Conservation (phyloP, 257 asterid species). For the Penstemon newberryi region DNA sequence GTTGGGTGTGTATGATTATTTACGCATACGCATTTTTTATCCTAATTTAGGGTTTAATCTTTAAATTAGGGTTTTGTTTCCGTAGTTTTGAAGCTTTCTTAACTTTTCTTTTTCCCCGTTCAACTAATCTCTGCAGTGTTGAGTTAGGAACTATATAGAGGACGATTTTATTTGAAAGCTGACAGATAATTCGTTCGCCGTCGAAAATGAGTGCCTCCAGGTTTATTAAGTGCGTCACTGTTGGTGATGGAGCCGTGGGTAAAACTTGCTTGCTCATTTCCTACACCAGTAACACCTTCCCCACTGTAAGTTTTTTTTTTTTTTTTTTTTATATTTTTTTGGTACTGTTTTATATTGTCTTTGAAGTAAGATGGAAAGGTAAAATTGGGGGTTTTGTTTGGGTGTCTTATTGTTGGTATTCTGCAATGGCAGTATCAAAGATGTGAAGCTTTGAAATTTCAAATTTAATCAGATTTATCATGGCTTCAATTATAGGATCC, state of each 20-base stretch:
- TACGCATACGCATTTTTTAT: conserved; percentile 30
- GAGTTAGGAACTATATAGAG: conserved; percentile 7
- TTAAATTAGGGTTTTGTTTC: conserved; percentile 31
- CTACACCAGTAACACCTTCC: conserved; percentile 82
- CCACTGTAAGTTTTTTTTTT: conserved; percentile 42
- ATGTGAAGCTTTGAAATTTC: conserved; percentile 15
- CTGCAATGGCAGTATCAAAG: background rate
- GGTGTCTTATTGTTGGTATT: background rate
- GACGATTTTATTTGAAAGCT: conserved; percentile 5
- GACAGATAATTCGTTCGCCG: conserved; percentile 35
- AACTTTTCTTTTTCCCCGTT: background rate
- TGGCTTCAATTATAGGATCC: background rate
- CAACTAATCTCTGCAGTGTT: conserved; percentile 28
- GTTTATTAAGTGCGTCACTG: conserved; percentile 82
- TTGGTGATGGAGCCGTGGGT: conserved; percentile 87
- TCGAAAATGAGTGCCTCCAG: conserved; percentile 70
- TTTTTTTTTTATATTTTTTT: background rate
- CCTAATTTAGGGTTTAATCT: conserved; percentile 20
- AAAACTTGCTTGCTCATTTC: conserved; percentile 83
- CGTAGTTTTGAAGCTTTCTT: conserved; percentile 30
- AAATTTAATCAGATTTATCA: background rate
- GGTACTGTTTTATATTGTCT: background rate
- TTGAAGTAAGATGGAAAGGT: background rate
- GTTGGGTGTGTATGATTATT: conserved; percentile 42
- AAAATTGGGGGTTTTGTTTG: conserved; percentile 17